phyloP scores from a whole-genome alignment of 139 green algal genomes.

The Volvox africanus region DNA sequence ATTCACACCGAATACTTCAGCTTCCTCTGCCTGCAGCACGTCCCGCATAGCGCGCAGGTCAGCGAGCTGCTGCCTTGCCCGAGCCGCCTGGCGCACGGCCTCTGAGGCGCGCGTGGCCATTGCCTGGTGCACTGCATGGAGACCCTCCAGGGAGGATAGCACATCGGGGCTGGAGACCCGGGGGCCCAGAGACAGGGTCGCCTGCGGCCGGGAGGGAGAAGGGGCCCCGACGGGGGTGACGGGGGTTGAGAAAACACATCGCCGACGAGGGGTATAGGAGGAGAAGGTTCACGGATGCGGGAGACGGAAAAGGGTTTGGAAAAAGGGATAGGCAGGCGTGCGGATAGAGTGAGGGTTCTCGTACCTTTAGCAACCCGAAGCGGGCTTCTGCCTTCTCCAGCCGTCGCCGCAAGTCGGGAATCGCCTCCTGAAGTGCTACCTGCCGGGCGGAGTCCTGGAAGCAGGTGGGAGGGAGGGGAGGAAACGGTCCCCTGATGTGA shows the following conservation, averaged over 20 bases:
- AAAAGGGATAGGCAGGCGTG: neutral
- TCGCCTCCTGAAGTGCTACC: neutral
- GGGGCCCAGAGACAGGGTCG: neutral
- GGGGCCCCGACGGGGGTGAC: neutral
- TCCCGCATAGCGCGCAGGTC: constrained; percentile 10
- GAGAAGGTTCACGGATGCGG: neutral
- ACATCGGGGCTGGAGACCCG: neutral
- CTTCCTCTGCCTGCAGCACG: constrained; percentile 9
- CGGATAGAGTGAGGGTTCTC: neutral
- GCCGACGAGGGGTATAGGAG: neutral
- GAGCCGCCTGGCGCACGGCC: neutral
- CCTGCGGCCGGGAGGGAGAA: neutral
- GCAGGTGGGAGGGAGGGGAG: neutral
- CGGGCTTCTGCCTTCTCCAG: neutral
- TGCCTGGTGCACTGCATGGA: constrained; percentile 42
- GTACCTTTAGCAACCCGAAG: neutral
- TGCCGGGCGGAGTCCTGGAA: neutral
- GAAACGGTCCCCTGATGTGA: no score
- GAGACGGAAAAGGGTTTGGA: neutral
- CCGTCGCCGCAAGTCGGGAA: neutral
- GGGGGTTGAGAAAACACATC: no score
- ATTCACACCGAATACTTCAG: neutral
- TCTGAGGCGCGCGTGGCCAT: constrained; percentile 34
- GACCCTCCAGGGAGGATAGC: neutral
- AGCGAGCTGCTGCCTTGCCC: neutral